phyloP scores from a whole-genome alignment of 164 flowering plant species.

The Vitis vinifera region ASM3070453v1 NC_081813.1:3594501-3595000 shows the following conservation, averaged over 20 bases:
- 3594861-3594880: conserved; percentile 33
- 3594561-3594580: conserved; percentile 24
- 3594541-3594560: neutral
- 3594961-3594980: conserved; percentile 48
- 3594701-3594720: no score
- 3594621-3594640: conserved; percentile 35
- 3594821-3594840: conserved; percentile 64
- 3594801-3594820: conserved; percentile 62
- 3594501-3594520: conserved; percentile 8
- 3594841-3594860: conserved; percentile 58
- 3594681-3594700: conserved; percentile 43
- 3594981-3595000: conserved; percentile 35
- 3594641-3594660: conserved; percentile 51
- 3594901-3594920: conserved; percentile 45
- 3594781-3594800: conserved; percentile 47
- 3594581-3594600: conserved; percentile 48
- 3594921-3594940: conserved; percentile 58
- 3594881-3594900: conserved; percentile 43
- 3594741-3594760: no score
- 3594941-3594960: conserved; percentile 55
- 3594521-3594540: conserved; percentile 3
- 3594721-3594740: neutral
- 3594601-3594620: conserved; percentile 43
- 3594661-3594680: conserved; percentile 62
- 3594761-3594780: neutral